phyloP scores from a whole-genome alignment of 2,329 filamentous ascomycete genomes.

The Fusarium keratoplasticum region DNA sequence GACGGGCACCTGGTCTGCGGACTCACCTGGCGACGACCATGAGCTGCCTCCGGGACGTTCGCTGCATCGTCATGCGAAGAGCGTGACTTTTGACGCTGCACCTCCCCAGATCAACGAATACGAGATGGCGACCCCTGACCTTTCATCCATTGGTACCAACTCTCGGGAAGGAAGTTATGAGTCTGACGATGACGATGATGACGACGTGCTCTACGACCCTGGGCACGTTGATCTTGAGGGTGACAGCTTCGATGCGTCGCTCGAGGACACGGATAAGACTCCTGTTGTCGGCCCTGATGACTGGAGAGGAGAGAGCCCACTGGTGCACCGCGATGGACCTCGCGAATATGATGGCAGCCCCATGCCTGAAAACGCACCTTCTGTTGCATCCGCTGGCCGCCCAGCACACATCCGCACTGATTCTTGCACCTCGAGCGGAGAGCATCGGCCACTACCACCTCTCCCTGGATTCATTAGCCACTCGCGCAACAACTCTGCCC shows the following conservation, averaged over 20 bases:
- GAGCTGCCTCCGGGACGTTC: slow-evolving; percentile 73
- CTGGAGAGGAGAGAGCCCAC: slow-evolving; percentile 81
- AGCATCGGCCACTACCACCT: slow-evolving; percentile 87
- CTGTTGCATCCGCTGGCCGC: slow-evolving; percentile 58
- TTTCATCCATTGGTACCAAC: slow-evolving; percentile 90
- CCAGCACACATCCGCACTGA: slow-evolving; percentile 73
- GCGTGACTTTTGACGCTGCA: slow-evolving; percentile 94
- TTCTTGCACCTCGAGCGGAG: slow-evolving; percentile 81
- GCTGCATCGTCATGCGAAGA: slow-evolving; percentile 89
- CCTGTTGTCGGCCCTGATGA: slow-evolving; percentile 97
- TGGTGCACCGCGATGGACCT: slow-evolving; percentile 44
- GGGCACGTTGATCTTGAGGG: slow-evolving; percentile 63
- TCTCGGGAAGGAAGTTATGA: slow-evolving; percentile 96
- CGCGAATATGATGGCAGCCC: slow-evolving; percentile 74
- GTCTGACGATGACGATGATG: slow-evolving; percentile 80
- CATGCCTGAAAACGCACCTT: slow-evolving; percentile 65
- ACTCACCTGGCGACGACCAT: slow-evolving; percentile 68
- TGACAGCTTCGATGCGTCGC: slow-evolving; percentile 94
- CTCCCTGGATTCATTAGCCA: slow-evolving; percentile 72
- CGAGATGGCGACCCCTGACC: slow-evolving; percentile 95
- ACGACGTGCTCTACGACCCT: slow-evolving; percentile 69
- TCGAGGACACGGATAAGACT: slow-evolving; percentile 97
- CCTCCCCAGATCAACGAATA: slow-evolving; percentile 97
- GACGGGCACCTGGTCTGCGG: slow-evolving; percentile 75
- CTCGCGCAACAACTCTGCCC: slow-evolving; percentile 53